These are phyloP conservation scores for Aspergillus cristatus DNA, from an alignment of 495 filamentous ascomycete species.

Conservation along the genomic window DNA sequence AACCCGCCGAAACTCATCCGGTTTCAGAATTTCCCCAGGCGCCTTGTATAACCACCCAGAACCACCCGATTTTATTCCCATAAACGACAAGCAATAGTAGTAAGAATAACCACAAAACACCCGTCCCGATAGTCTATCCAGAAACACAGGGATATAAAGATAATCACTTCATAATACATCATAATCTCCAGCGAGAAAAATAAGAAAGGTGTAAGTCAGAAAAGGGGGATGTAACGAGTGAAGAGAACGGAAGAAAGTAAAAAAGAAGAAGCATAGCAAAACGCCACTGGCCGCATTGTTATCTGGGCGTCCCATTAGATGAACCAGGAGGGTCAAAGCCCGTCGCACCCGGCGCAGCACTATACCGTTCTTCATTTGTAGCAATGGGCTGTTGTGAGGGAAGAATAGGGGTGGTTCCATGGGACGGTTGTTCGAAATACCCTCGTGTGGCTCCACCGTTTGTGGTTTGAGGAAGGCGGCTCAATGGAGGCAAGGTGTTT, in stretches of 20 bases:
- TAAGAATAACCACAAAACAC: too few relatives aligned
- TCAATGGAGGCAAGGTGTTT: constrained; percentile 24
- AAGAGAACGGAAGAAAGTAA: constrained; percentile 1
- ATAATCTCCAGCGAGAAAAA: constrained; percentile 1
- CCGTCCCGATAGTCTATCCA: constrained; percentile 18
- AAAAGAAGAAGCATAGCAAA: too few relatives aligned
- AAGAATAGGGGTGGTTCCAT: constrained; percentile 29
- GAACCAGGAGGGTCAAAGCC: constrained; percentile 25
- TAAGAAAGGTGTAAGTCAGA: not conserved
- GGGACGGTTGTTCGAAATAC: constrained; percentile 29
- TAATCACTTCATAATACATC: constrained; percentile 1
- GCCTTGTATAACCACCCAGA: constrained; percentile 21
- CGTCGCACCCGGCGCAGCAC: constrained; percentile 17
- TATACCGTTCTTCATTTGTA: constrained; percentile 29
- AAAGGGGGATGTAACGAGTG: too few relatives aligned
- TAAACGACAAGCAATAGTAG: too few relatives aligned
- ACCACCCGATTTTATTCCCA: constrained; percentile 13
- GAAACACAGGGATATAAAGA: constrained; percentile 6
- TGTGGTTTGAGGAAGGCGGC: constrained; percentile 24
- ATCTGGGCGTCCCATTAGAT: constrained; percentile 28
- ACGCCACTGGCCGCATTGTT: constrained; percentile 7
- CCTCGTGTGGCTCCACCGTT: constrained; percentile 23
- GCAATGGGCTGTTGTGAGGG: constrained; percentile 31
- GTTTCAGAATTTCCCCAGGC: constrained; percentile 18
- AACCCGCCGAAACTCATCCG: constrained; percentile 8